Percentiles rank a stretch among this genome's conserved stretches.
Evolutionary conservation across 2,329 filamentous ascomycete genomes (phyloP).

Genomic region (Trichoderma cornu-damae): DNA sequence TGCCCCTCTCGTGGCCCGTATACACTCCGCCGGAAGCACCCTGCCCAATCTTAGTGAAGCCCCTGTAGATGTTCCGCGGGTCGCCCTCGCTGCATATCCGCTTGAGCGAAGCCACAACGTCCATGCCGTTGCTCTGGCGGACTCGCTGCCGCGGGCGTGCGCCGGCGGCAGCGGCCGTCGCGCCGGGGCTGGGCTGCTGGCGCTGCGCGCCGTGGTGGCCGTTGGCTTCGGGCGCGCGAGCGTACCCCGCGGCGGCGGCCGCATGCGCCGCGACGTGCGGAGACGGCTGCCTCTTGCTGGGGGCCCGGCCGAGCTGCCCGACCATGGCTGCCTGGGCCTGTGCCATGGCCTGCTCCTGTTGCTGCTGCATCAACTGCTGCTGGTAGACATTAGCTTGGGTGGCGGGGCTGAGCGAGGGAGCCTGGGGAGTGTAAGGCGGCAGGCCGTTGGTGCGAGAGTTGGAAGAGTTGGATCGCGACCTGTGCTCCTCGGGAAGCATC

Average conservation of each 20-base stretch:
- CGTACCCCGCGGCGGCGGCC: slow-evolving; percentile 31
- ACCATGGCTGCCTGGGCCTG: slow-evolving; percentile 73
- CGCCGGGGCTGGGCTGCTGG: slow-evolving; percentile 30
- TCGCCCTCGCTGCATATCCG: slow-evolving; percentile 88
- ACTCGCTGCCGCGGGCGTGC: slow-evolving; percentile 70
- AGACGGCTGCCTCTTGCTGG: slow-evolving; percentile 62
- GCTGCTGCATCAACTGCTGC: slow-evolving; percentile 66
- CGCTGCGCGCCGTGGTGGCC: slow-evolving; percentile 31
- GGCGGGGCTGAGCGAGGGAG: slow-evolving; percentile 33
- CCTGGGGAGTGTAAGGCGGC: slow-evolving; percentile 45
- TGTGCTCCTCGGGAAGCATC: slow-evolving; percentile 62
- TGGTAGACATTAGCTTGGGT: slow-evolving; percentile 49
- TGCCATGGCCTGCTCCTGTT: slow-evolving; percentile 79
- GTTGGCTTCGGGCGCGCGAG: slow-evolving; percentile 29
- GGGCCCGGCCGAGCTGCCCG: slow-evolving; percentile 63
- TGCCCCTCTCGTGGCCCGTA: slow-evolving; percentile 78
- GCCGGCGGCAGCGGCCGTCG: slow-evolving; percentile 39
- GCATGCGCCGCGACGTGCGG: slow-evolving; percentile 25
- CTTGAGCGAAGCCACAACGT: slow-evolving; percentile 77
- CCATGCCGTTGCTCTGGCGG: slow-evolving; percentile 72
- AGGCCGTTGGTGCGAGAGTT: slow-evolving; percentile 58
- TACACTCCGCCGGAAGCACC: slow-evolving; percentile 95
- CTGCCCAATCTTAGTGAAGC: slow-evolving; percentile 92
- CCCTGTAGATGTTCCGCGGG: slow-evolving; percentile 79
- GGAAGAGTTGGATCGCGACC: slow-evolving; percentile 66